Conservation (phyloP, 305 asterid genomes). For the Caryopteris hybrid region DNA sequence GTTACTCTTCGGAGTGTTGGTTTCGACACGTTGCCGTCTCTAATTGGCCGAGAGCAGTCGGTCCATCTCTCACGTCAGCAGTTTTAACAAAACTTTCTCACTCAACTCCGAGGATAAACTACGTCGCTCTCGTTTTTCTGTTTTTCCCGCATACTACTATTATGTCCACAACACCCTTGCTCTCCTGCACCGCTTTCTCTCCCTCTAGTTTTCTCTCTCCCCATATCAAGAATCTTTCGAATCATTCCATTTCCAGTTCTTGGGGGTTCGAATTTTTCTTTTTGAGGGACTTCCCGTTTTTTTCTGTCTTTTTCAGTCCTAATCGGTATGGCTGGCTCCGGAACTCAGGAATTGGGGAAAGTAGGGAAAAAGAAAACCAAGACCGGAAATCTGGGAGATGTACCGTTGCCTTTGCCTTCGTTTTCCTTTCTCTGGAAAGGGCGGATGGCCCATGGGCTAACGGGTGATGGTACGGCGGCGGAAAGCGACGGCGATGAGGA, state of each 20-base stretch:
- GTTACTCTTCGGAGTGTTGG: background rate
- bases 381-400: conserved; percentile 3
- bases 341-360: background rate
- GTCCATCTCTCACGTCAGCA: background rate
- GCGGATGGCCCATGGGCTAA: conserved; percentile 1
- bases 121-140: background rate
- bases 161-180: background rate
- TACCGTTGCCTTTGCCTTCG: conserved; percentile 10
- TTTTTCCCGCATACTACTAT: background rate
- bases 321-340: conserved; percentile 17
- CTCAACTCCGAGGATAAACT: background rate
- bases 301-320: background rate
- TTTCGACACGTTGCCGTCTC: background rate
- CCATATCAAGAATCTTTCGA: background rate
- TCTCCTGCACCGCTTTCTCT: background rate
- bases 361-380: conserved; percentile 4
- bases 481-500: conserved; percentile 6
- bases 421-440: background rate
- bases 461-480: background rate
- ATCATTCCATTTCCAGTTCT: background rate
- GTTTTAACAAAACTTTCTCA: background rate
- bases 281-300: too few relatives aligned
- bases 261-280: background rate
- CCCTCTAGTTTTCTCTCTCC: background rate
- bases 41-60: background rate